A percentile compares a stretch with the other conserved stretches of the same genome.
Conservation (phyloP, 2,329 filamentous ascomycete genomes). For the Colletotrichum trifolii region DNA sequence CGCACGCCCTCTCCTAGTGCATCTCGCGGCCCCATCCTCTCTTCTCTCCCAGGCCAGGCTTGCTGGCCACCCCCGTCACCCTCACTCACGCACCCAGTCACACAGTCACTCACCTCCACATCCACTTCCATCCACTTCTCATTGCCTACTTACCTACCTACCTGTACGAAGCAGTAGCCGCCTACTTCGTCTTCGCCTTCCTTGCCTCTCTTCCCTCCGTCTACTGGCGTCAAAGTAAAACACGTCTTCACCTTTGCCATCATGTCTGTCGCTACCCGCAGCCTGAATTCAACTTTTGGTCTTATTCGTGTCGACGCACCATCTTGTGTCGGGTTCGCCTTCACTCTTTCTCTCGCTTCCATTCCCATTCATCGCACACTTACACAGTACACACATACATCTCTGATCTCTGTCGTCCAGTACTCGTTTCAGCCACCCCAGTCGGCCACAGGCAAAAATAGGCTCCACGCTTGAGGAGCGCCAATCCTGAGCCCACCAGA, state of each 20-base stretch:
- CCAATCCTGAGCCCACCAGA: conserved; percentile 37
- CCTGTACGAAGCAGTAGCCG: not conserved
- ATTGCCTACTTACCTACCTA: conserved; percentile 9
- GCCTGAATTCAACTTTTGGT: not conserved
- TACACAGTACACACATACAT: not conserved
- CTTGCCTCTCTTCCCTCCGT: conserved; percentile 1
- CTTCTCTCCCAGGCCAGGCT: conserved; percentile 33
- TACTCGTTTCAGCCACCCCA: conserved; percentile 36
- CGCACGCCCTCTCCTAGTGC: conserved; percentile 25
- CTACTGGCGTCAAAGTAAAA: not conserved
- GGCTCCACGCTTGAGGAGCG: conserved; percentile 37
- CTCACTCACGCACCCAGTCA: conserved; percentile 14
- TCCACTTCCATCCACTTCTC: conserved; percentile 4
- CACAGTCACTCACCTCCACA: not conserved
- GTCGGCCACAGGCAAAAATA: conserved; percentile 37
- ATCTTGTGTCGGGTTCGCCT: too few relatives aligned
- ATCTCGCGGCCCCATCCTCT: conserved; percentile 37
- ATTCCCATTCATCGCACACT: too few relatives aligned
- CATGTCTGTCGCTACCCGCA: too few relatives aligned
- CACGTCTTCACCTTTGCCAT: too few relatives aligned
- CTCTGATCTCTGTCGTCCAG: conserved; percentile 4
- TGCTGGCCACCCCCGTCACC: conserved; percentile 12
- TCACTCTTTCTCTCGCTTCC: too few relatives aligned
- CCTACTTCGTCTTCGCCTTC: not conserved
- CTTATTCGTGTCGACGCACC: not conserved